A percentile compares a stretch with the other conserved stretches of the same genome.
These are phyloP conservation scores for Rubus parviflorus DNA, from an alignment of 306 rosid genomes.

Conservation along the genomic window DNA sequence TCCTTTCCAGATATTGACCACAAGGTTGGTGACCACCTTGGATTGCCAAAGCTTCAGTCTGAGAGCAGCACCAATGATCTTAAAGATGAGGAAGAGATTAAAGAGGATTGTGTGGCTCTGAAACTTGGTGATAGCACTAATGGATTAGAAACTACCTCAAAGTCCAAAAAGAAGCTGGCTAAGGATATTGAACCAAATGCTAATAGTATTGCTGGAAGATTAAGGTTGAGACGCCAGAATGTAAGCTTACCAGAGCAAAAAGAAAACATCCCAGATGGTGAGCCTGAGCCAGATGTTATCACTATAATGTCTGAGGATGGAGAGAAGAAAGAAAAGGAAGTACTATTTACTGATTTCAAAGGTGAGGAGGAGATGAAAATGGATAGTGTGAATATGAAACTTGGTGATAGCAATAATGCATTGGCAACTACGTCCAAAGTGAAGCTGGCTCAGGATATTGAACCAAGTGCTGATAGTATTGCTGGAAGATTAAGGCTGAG, in stretches of 20 bases:
- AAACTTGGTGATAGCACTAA: background rate
- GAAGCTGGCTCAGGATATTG: background rate
- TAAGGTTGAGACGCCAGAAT: constrained; percentile 17
- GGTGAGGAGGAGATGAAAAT: too few species aligned
- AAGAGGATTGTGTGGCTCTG: background rate
- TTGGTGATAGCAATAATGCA: background rate
- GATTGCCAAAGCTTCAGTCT: constrained; percentile 15
- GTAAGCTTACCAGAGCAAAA: background rate
- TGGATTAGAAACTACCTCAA: constrained; percentile 7
- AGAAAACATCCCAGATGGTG: constrained; percentile 11
- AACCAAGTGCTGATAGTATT: constrained; percentile 27
- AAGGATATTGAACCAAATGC: background rate
- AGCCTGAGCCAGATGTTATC: background rate
- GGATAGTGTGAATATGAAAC: too few species aligned
- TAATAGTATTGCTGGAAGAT: constrained; percentile 38
- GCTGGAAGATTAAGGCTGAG: constrained; percentile 33
- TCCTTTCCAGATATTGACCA: constrained; percentile 34
- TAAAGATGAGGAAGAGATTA: constrained; percentile 15
- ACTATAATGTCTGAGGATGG: background rate
- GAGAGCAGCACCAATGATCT: constrained; percentile 7
- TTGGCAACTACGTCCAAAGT: background rate
- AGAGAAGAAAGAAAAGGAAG: background rate
- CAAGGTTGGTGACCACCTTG: constrained; percentile 18
- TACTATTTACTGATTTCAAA: constrained; percentile 1
- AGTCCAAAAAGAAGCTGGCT: constrained; percentile 2